Evolutionary conservation across 2,329 filamentous ascomycete species (phyloP).

Genomic region (Phyllosticta citrichinensis): DNA sequence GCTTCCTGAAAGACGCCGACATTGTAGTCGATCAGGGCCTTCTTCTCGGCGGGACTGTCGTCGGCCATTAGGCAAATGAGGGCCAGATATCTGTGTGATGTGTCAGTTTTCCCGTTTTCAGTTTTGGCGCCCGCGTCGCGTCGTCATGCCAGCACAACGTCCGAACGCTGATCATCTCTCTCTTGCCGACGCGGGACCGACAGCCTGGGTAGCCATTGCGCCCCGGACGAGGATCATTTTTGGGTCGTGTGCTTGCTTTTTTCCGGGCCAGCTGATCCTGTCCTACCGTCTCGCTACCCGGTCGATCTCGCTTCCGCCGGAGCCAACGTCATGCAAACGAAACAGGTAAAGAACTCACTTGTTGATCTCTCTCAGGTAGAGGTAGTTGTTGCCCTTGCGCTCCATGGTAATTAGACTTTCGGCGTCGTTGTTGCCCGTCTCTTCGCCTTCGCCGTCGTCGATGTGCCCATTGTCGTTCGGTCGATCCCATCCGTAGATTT

Average conservation of each 20-base stretch:
- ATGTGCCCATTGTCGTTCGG: conserved; percentile 21
- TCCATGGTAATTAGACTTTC: conserved; percentile 55
- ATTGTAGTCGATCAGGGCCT: conserved; percentile 79
- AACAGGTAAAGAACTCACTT: conserved; percentile 38
- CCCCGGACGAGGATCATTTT: background rate
- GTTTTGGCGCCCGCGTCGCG: background rate
- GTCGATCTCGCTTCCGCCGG: background rate
- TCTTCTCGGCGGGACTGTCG: conserved; percentile 68
- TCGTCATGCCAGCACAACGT: background rate
- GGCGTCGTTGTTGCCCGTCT: conserved; percentile 41
- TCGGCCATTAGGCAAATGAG: conserved; percentile 82
- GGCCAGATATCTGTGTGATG: conserved; percentile 55
- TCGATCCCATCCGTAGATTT: conserved; percentile 76
- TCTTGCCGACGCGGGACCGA: background rate
- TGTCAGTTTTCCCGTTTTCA: background rate
- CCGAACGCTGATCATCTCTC: background rate
- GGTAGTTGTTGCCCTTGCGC: conserved; percentile 46
- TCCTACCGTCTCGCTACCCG: background rate
- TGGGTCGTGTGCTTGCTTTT: background rate
- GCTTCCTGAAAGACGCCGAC: conserved; percentile 73
- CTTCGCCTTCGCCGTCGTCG: conserved; percentile 16
- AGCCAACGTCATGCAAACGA: background rate
- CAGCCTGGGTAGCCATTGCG: background rate
- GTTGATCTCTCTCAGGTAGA: conserved; percentile 58
- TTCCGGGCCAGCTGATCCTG: background rate